phyloP scores from a whole-genome alignment of 345 rosid species.

The Eucalyptus dawsonii region DNA sequence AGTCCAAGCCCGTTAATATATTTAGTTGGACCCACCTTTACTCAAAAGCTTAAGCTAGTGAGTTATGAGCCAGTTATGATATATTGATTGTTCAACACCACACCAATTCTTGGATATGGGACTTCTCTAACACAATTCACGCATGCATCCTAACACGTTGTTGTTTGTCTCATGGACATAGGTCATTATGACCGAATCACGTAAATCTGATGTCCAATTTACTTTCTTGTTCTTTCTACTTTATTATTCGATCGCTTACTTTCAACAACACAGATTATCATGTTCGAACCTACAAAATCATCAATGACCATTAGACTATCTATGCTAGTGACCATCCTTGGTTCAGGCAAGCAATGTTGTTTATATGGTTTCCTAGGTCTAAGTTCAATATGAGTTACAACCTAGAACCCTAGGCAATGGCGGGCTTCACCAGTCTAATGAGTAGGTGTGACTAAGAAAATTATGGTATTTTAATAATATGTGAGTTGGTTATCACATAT shows the following conservation, averaged over 20 bases:
- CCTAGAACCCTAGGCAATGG: background rate
- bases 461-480: background rate
- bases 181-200: fast-evolving
- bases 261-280: conserved; percentile 27
- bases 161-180: too few species aligned
- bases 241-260: too few species aligned
- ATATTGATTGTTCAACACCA: too few species aligned
- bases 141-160: too few species aligned
- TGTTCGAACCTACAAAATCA: conserved; percentile 41
- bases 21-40: too few species aligned
- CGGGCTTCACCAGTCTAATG: background rate
- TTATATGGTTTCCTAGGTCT: background rate
- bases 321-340: background rate
- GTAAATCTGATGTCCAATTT: too few species aligned
- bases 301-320: background rate
- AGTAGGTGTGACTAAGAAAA: background rate
- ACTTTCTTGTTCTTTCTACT: too few species aligned
- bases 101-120: too few species aligned
- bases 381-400: background rate
- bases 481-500: background rate
- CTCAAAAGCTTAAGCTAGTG: too few species aligned
- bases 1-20: too few species aligned
- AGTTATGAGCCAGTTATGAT: too few species aligned
- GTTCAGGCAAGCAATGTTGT: background rate
- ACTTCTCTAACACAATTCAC: too few species aligned